These are phyloP conservation scores for Chlamydomonas sp. DNA, from an alignment of 139 green algal genomes.

Conservation along the genomic window DNA sequence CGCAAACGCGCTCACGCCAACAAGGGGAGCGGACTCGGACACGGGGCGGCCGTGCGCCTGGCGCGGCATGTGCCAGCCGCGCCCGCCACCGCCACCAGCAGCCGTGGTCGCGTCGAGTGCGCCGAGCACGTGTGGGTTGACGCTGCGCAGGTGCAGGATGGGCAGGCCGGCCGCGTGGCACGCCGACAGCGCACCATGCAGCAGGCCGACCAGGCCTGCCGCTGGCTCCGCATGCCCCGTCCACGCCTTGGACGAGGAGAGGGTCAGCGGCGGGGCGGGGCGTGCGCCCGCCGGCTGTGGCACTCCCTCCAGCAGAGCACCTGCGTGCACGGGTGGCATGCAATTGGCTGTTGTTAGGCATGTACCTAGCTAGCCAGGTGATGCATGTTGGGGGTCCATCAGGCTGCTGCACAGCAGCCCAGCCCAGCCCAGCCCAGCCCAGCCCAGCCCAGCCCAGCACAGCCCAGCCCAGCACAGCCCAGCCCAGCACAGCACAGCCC, in stretches of 20 bases:
- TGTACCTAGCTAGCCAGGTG: too few species aligned
- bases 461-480: too few species aligned
- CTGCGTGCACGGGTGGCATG: not conserved
- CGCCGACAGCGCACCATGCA: conserved; percentile 29
- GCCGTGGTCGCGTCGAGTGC: not conserved
- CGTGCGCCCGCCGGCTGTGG: not conserved
- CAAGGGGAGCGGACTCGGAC: not conserved
- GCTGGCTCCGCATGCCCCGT: conserved; percentile 67
- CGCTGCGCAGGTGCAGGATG: conserved; percentile 40
- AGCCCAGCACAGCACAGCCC: too few species aligned
- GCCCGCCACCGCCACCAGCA: not conserved
- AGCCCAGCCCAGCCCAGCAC: too few species aligned
- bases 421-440: too few species aligned
- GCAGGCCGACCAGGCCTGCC: conserved; percentile 51
- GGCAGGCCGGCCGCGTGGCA: conserved; percentile 14
- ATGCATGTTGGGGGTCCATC: not conserved
- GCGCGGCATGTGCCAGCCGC: not conserved
- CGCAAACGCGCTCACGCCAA: conserved; percentile 70
- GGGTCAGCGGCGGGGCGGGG: conserved; percentile 20
- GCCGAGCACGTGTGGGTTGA: conserved; percentile 46
- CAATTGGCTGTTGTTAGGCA: too few species aligned
- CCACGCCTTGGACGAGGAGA: conserved; percentile 57
- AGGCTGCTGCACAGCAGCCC: conserved; percentile 12
- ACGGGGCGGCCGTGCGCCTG: not conserved
- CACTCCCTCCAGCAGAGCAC: not conserved